Evolutionary conservation across 169 alveolate genomes (phyloP).

Genomic region (Plasmodium malariae): DNA sequence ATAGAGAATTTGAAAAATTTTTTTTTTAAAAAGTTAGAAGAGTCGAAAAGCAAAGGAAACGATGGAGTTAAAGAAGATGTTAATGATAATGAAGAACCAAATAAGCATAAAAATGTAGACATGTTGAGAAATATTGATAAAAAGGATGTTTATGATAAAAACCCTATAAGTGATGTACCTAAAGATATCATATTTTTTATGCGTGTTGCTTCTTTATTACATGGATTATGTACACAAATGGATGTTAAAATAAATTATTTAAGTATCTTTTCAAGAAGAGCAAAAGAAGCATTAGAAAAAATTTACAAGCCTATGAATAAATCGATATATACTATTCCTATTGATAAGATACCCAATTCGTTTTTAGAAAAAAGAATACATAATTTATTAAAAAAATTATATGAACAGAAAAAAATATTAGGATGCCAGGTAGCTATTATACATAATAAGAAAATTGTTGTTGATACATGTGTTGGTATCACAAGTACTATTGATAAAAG

Average conservation of each 20-base stretch:
- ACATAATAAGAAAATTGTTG: conserved; percentile 78
- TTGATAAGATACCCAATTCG: conserved; percentile 56
- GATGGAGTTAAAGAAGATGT: conserved; percentile 22
- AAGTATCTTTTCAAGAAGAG: conserved; percentile 86
- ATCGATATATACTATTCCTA: conserved; percentile 50
- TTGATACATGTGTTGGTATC: conserved; percentile 80
- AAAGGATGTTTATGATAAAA: conserved; percentile 65
- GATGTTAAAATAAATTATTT: conserved; percentile 84
- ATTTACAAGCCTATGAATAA: conserved; percentile 45
- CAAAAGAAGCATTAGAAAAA: conserved; percentile 78
- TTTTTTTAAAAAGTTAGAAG: conserved; percentile 79
- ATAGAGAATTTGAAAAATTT: conserved; percentile 87
- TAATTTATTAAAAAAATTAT: conserved; percentile 41
- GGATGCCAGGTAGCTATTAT: conserved; percentile 83
- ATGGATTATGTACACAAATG: conserved; percentile 88
- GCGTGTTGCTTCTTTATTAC: conserved; percentile 88
- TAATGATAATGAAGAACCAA: not conserved
- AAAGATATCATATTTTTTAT: conserved; percentile 87
- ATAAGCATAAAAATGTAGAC: conserved; percentile 27
- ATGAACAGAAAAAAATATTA: conserved; percentile 73
- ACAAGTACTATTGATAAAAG: conserved; percentile 81
- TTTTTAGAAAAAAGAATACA: conserved; percentile 66
- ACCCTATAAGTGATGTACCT: conserved; percentile 89
- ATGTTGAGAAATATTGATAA: conserved; percentile 57
- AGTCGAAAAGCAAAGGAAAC: conserved; percentile 26